phyloP scores from a whole-genome alignment of 2,329 filamentous ascomycete genomes.

The Diaporthe australafricana region DNA sequence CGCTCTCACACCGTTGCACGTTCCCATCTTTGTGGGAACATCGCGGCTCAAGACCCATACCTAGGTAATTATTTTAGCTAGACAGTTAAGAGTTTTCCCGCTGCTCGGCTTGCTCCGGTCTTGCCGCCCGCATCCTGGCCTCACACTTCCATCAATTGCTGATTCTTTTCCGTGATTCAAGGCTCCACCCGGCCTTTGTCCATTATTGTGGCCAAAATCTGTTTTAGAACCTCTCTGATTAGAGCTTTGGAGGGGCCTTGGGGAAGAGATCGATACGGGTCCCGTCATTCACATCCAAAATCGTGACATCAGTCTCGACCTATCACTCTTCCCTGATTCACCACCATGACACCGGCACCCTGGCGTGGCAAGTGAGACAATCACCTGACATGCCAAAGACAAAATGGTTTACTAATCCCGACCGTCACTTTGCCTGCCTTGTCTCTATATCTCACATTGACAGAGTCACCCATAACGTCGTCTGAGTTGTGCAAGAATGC shows the following conservation, averaged over 20 bases:
- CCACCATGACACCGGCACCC: not conserved
- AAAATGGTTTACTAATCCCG: not conserved
- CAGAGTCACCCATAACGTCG: not conserved
- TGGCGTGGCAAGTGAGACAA: not conserved
- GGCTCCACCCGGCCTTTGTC: not conserved
- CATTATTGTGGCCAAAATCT: not conserved
- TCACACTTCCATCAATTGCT: not conserved
- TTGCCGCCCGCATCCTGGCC: not conserved
- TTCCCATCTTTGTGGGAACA: not conserved
- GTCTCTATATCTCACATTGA: not conserved
- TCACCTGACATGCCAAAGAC: not conserved
- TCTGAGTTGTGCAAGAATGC: not conserved
- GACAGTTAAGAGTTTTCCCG: not conserved
- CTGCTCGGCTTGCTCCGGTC: not conserved
- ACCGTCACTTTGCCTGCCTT: no score
- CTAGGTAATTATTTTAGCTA: not conserved
- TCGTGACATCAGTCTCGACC: not conserved
- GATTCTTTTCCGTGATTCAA: constrained; percentile 8
- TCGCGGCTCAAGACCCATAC: not conserved
- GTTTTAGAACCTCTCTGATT: not conserved
- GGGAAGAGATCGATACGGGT: not conserved
- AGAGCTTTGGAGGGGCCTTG: not conserved
- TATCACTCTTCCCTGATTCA: not conserved
- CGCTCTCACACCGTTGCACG: not conserved
- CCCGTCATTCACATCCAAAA: not conserved